Evolutionary conservation across 2,329 filamentous ascomycete genomes (phyloP).

Genomic region (Macrophomina pseudophaseolina): DNA sequence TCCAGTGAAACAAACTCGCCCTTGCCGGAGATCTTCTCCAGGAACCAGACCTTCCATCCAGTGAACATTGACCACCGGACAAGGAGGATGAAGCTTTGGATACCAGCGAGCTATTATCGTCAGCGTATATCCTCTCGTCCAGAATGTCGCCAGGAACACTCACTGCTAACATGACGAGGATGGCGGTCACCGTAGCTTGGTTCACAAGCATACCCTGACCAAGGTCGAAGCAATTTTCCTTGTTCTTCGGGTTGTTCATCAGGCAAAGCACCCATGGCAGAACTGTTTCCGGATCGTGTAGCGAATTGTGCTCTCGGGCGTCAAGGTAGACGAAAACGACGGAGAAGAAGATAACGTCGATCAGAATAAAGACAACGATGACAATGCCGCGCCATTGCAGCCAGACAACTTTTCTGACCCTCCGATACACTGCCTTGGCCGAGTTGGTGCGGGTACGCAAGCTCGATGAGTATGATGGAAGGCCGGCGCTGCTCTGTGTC

Average conservation of each 20-base stretch:
- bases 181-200: constrained; percentile 77
- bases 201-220: constrained; percentile 70
- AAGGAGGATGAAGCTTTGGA: constrained; percentile 84
- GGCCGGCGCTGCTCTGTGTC: constrained; percentile 63
- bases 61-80: constrained; percentile 82
- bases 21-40: constrained; percentile 56
- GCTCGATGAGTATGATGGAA: constrained; percentile 72
- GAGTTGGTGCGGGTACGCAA: constrained; percentile 70
- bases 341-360: constrained; percentile 92
- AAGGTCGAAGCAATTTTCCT: constrained; percentile 67
- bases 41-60: constrained; percentile 76
- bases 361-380: constrained; percentile 86
- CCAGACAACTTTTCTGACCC: constrained; percentile 82
- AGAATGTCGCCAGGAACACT: constrained; percentile 42
- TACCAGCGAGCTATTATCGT: constrained; percentile 65
- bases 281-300: constrained; percentile 62
- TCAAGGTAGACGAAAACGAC: constrained; percentile 87
- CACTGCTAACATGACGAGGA: constrained; percentile 81
- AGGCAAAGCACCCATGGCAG: constrained; percentile 76
- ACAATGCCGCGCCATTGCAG: constrained; percentile 94
- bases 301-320: constrained; percentile 60
- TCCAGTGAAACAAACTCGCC: constrained; percentile 91
- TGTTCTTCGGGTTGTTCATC: constrained; percentile 61
- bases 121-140: neutral
- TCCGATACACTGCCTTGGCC: constrained; percentile 84